Base-by-base conservation (phyloP, 176 grass and related monocot species). In the Triticum urartu region DNA sequence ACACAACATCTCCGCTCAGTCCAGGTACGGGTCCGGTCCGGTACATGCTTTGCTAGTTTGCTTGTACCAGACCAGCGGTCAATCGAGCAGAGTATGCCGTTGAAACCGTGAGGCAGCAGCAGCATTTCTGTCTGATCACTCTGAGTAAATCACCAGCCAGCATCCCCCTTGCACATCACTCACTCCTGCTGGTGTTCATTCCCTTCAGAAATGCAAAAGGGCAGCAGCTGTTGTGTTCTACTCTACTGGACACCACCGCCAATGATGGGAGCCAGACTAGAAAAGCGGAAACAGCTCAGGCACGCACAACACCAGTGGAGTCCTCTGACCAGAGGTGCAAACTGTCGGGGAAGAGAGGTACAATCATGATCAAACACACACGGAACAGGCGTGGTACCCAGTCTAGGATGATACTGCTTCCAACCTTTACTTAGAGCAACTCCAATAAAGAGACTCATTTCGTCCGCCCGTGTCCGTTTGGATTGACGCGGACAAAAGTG, bases 211-310 rank as follows among this genome's bases (percentile, higher is more conserved):
- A 42, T 6, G 38, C 18, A 7, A 7, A 17, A 56, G 17, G 52
- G 50, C 9, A 43, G 40, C 10, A 48, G 4, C 45, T 48, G 45
- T 14, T 48, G 45, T 54, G 11, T 25, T 59, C 64, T 35, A 6
- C 56, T 67, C 22, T 59, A 77, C 77, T 69, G 42, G 86, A 54
- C 68, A 11, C 68, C 82, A 68, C 15, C 5, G 1, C 33, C 43
- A 84, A 67, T 80, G 67, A 43, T 26, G 20, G 35, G 21, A 25
- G 0, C 33, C 11, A 28, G 59, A 77, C 70, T 25, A 40, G 18
- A 14, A 8, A 61, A 67, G 65, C 5, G 70, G 36, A 69, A 77
- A 77, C 88, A 89, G 88, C 83, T 86, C 88, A 86, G 9, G 26
- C 78, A 24, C 62, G 68, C 48, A 54, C 50, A 54, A 54, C 50